Evolutionary conservation across 1,284 basidiomycete species (phyloP), one percentile per base, ranked within the genome.

Genomic region (Tremellales sp.): DNA sequence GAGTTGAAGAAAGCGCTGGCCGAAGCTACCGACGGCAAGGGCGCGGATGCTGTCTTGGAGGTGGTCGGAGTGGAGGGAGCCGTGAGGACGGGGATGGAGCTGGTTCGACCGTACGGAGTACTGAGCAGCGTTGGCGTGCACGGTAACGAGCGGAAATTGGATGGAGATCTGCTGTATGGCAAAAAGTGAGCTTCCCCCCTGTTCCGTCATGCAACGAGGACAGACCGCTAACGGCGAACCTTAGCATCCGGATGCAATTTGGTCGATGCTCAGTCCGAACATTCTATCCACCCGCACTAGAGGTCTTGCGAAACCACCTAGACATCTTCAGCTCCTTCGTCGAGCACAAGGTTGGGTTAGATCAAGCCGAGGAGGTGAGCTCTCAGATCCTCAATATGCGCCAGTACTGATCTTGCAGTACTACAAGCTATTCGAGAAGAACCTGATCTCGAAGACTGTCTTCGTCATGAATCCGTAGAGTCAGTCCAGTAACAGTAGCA

Each of bases 251-350:
- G 8, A 41, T 70, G 26, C 68, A 70, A 58, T 72, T 70, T 44
- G 91, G 90, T 8, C 80, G 90, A 15, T 94, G 90, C 65, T 89
- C 88, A 15, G 89, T 88, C 6, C 80, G 84, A 13, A 82, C 85
- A 1, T 84, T 89, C 79, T 85, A 89, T 58, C 83, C 83, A 2
- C 73, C 81, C 48, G 87, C 87, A 0, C 77, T 87, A 35, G 82
- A 85, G 61, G 72, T 91, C 21, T 72, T 92, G 72, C 41, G 53
- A 43, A 52, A 57, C 44, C 70, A 68, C 56, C 54, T 62, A 24
- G 64, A 68, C 25, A 46, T 73, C 33, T 72, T 73, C 49, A 48
- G 49, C 6, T 56, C 55, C 24, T 74, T 75, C 50, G 65, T 75
- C 40, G 62, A 69, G 49, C 57, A 75, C 52, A 56, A 54, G 40